phyloP scores from a whole-genome alignment of 345 rosid species.

The Eucalyptus urophylla region DNA sequence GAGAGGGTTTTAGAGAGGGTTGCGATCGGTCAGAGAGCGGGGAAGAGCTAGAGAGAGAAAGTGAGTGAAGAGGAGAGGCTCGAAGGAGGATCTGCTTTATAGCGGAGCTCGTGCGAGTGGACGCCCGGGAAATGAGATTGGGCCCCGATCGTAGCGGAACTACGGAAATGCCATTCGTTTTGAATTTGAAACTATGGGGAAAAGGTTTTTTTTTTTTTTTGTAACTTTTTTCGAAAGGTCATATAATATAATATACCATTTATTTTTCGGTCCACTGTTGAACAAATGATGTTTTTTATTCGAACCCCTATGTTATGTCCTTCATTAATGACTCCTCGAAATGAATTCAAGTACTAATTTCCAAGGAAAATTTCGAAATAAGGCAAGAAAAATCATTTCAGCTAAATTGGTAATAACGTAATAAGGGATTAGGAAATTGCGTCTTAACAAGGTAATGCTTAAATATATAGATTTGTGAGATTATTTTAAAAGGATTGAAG shows the following conservation, averaged over 20 bases:
- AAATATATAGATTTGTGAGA: too few species aligned
- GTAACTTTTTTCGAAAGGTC: not conserved
- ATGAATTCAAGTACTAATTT: not conserved
- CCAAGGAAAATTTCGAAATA: not conserved
- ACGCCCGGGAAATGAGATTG: not conserved
- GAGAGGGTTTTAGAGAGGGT: not conserved
- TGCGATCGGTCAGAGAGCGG: not conserved
- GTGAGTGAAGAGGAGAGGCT: not conserved
- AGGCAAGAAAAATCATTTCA: not conserved
- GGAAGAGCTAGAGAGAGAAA: not conserved
- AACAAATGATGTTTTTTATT: not conserved
- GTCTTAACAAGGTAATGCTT: not conserved
- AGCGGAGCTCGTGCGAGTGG: not conserved
- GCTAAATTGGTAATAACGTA: not conserved
- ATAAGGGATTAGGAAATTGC: not conserved
- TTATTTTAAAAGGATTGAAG: too few species aligned
- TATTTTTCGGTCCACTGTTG: not conserved
- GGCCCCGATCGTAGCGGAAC: constrained; percentile 2
- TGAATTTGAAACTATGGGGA: not conserved
- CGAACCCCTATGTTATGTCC: not conserved
- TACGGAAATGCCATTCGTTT: constrained; percentile 3
- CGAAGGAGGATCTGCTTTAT: not conserved
- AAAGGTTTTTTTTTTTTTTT: not conserved
- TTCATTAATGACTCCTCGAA: not conserved
- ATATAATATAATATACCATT: not conserved